phyloP scores from a whole-genome alignment of 2,329 filamentous ascomycete genomes.

The Talaromyces sp. region DNA sequence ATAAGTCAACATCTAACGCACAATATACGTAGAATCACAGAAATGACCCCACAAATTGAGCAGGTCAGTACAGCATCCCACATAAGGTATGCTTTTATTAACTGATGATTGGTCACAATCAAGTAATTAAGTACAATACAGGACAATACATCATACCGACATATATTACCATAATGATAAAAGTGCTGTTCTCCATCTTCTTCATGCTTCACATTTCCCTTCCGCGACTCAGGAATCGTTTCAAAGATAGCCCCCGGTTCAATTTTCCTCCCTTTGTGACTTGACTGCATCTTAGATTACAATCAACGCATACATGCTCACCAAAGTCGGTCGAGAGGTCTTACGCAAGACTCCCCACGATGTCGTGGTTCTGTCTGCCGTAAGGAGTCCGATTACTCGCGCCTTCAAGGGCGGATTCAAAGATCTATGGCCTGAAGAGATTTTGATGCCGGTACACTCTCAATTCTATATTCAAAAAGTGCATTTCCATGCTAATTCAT shows the following conservation, averaged over 20 bases:
- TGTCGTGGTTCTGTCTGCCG: conserved; percentile 85
- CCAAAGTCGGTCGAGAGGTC: conserved; percentile 16
- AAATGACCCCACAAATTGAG: background rate
- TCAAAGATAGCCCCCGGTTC: background rate
- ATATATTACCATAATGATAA: background rate
- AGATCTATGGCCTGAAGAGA: conserved; percentile 50
- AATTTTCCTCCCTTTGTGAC: background rate
- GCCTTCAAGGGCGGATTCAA: conserved; percentile 87
- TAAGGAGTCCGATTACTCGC: conserved; percentile 82
- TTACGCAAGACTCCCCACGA: conserved; percentile 76
- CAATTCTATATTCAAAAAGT: background rate
- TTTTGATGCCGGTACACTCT: conserved; percentile 19
- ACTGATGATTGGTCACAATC: background rate
- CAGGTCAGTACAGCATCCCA: background rate
- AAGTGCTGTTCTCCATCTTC: background rate
- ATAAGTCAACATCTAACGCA: background rate
- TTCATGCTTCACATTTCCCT: background rate
- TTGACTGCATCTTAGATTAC: background rate
- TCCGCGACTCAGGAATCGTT: background rate
- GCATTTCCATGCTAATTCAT: background rate
- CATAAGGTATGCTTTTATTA: background rate
- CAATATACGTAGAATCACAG: background rate
- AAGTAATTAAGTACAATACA: background rate
- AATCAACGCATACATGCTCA: conserved; percentile 11
- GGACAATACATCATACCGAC: background rate